A percentile compares a stretch with the other conserved stretches of the same genome.
Conservation (phyloP, 1,284 basidiomycete genomes). For the Boletellus deceptivus region DNA sequence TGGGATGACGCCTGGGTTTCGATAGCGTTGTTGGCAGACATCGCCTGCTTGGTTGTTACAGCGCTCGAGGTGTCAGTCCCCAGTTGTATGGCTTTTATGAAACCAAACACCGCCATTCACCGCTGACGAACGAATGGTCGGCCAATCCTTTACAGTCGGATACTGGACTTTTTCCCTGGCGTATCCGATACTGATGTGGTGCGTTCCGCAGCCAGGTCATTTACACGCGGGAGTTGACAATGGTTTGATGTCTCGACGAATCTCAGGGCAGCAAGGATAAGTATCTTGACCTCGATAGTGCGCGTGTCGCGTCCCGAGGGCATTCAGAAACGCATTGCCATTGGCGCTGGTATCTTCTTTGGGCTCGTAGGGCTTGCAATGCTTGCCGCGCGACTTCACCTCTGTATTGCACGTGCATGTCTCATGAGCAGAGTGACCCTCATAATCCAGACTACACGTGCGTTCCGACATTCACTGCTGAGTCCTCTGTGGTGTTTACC, state of each 20-base stretch:
- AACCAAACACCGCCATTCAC: not conserved
- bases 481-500: slow-evolving; percentile 1
- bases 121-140: slow-evolving; percentile 1
- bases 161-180: slow-evolving; percentile 19
- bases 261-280: slow-evolving; percentile 25
- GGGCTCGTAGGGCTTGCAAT: slow-evolving; percentile 12
- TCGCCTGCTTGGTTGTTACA: slow-evolving; percentile 6
- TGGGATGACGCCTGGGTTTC: slow-evolving; percentile 29
- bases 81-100: not conserved
- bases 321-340: slow-evolving; percentile 3
- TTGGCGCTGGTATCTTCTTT: slow-evolving; percentile 17
- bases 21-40: slow-evolving; percentile 19
- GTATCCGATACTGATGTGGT: slow-evolving; percentile 29
- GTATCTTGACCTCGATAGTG: slow-evolving; percentile 27
- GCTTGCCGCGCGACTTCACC: slow-evolving; percentile 9
- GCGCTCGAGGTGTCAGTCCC: slow-evolving; percentile 14
- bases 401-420: slow-evolving; percentile 17
- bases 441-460: slow-evolving; percentile 21
- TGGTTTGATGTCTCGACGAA: not conserved
- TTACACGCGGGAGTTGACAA: not conserved
- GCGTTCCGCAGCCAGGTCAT: not conserved
- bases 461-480: not conserved
- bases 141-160: slow-evolving; percentile 8
- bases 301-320: slow-evolving; percentile 23
- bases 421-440: slow-evolving; percentile 6